Percentiles rank a stretch among this genome's conserved stretches.
These are phyloP conservation scores for Sporothrix dimorphospora DNA, from an alignment of 2,329 filamentous ascomycete species.

Conservation along the genomic window DNA sequence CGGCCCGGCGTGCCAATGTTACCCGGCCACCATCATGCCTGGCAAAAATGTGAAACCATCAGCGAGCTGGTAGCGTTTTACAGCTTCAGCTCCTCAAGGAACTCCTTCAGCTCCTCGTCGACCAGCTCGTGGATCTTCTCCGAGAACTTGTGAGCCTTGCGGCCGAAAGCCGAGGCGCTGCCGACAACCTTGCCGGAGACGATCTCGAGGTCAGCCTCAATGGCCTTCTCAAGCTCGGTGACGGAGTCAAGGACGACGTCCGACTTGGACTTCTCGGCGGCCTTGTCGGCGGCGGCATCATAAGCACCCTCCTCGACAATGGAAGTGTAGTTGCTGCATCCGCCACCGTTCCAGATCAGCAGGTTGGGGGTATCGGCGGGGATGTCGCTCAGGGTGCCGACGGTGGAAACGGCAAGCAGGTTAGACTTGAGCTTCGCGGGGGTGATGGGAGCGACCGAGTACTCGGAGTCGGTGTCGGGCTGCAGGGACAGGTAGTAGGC, in stretches of 20 bases:
- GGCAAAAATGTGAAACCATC: background rate
- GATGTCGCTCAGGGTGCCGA: conserved; percentile 76
- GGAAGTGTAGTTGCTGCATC: conserved; percentile 84
- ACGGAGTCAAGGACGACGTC: conserved; percentile 50
- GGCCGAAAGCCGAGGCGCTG: conserved; percentile 55
- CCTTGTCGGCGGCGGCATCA: conserved; percentile 43
- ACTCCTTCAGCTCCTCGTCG: conserved; percentile 63
- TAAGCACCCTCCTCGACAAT: conserved; percentile 78
- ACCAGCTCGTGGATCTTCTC: conserved; percentile 66
- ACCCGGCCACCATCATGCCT: background rate
- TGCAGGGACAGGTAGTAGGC: conserved; percentile 98
- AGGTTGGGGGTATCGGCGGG: conserved; percentile 88
- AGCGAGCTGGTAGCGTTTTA: conserved; percentile 38
- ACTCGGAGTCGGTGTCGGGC: conserved; percentile 86
- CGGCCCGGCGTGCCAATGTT: background rate
- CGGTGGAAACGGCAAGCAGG: conserved; percentile 81
- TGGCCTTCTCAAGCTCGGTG: conserved; percentile 62
- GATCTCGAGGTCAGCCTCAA: conserved; percentile 64
- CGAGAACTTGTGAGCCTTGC: conserved; percentile 64
- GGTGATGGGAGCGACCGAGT: conserved; percentile 84
- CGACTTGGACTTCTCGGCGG: conserved; percentile 42
- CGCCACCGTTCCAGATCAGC: conserved; percentile 98
- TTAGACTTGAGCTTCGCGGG: conserved; percentile 92
- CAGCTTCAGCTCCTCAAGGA: conserved; percentile 56
- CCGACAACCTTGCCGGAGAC: conserved; percentile 61